Percentiles rank a stretch among this genome's conserved stretches.
Evolutionary conservation across 768 basidiomycete species (phyloP).

Genomic region (Lactarius quietus): DNA sequence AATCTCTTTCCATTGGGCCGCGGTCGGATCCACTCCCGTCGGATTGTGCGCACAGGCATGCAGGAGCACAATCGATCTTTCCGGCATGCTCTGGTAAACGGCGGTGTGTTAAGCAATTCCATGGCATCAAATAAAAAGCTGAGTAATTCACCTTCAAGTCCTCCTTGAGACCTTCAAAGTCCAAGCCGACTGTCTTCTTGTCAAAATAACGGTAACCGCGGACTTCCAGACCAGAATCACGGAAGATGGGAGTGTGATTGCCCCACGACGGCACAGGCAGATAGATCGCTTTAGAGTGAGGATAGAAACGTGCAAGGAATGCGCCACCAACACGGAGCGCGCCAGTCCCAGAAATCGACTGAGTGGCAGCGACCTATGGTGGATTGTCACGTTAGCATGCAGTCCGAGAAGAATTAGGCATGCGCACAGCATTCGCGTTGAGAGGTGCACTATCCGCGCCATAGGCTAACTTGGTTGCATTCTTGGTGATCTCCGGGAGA

Average conservation of each 20-base stretch:
- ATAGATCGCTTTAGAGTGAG: constrained; percentile 83
- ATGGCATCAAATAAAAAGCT: neutral
- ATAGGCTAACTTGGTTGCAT: constrained; percentile 88
- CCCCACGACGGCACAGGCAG: constrained; percentile 95
- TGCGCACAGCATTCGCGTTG: constrained; percentile 65
- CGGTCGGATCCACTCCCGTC: constrained; percentile 95
- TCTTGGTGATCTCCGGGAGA: constrained; percentile 77
- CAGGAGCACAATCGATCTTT: constrained; percentile 79
- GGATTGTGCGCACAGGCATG: constrained; percentile 99
- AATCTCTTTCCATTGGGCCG: constrained; percentile 88
- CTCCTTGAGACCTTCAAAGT: constrained; percentile 85
- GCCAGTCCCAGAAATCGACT: constrained; percentile 97
- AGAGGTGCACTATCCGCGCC: constrained; percentile 75
- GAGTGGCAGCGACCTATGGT: constrained; percentile 73
- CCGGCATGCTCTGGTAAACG: constrained; percentile 39
- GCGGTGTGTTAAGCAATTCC: neutral
- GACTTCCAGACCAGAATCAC: constrained; percentile 92
- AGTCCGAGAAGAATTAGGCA: neutral
- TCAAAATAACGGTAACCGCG: constrained; percentile 92
- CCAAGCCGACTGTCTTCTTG: constrained; percentile 86
- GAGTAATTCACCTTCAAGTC: constrained; percentile 67
- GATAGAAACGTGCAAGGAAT: constrained; percentile 88
- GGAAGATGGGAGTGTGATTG: constrained; percentile 92
- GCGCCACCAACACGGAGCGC: constrained; percentile 93
- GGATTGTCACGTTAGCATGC: neutral